Evolutionary conservation across 768 basidiomycete genomes (phyloP).

Genomic region (Tylopilus balloui): DNA sequence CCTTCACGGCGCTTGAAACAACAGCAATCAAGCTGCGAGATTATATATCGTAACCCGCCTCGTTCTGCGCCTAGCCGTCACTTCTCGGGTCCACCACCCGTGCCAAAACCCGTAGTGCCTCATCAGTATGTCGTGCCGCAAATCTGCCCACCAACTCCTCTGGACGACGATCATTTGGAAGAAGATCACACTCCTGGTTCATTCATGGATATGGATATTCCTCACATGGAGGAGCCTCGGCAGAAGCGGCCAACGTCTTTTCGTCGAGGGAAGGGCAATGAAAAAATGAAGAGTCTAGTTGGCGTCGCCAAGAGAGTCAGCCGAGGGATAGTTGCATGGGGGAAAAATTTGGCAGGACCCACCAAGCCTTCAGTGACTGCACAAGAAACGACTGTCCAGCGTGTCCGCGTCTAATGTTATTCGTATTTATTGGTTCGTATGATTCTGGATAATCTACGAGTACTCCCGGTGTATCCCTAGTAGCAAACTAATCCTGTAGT

Average conservation of each 20-base stretch:
- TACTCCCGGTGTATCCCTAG: constrained; percentile 24
- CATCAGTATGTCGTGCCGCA: not conserved
- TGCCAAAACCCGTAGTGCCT: not conserved
- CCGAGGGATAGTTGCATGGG: constrained; percentile 28
- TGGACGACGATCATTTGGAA: not conserved
- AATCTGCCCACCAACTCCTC: not conserved
- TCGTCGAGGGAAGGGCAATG: constrained; percentile 9
- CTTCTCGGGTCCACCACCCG: constrained; percentile 7
- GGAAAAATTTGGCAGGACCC: constrained; percentile 24
- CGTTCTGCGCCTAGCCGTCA: constrained; percentile 3
- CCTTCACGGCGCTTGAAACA: constrained; percentile 13
- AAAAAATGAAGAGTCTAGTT: constrained; percentile 19
- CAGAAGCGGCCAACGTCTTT: constrained; percentile 13
- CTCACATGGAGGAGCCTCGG: constrained; percentile 3
- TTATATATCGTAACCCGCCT: not conserved
- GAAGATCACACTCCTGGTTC: constrained; percentile 15
- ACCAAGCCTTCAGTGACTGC: constrained; percentile 1
- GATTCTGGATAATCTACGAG: not conserved
- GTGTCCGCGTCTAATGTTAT: constrained; percentile 6
- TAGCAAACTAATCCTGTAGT: constrained; percentile 13
- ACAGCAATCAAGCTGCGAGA: constrained; percentile 8
- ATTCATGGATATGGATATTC: constrained; percentile 34
- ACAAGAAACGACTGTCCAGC: not conserved
- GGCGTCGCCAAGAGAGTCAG: constrained; percentile 25
- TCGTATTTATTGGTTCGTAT: constrained; percentile 10